phyloP scores from a whole-genome alignment of 179 eudicot species.

The Silene coronaria region DNA sequence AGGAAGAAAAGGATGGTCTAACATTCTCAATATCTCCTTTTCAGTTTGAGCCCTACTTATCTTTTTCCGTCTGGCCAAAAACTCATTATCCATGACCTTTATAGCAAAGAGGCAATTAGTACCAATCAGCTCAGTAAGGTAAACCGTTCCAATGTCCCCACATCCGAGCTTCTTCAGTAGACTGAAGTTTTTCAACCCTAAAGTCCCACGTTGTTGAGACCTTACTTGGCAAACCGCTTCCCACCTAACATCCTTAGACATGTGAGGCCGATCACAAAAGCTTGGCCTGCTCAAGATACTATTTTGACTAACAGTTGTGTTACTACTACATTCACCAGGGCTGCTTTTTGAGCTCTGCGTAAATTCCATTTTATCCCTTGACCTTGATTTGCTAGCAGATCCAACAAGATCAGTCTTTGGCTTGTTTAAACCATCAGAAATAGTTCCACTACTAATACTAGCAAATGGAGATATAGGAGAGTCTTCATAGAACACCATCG shows the following conservation, averaged over 20 bases:
- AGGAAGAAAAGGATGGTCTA: conserved; percentile 54
- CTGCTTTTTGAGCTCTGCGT: conserved; percentile 41
- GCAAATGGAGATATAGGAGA: conserved; percentile 34
- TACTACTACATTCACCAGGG: conserved; percentile 43
- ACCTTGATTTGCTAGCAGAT: conserved; percentile 25
- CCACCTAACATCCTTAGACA: conserved; percentile 52
- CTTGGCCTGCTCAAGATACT: conserved; percentile 44
- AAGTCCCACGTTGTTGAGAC: conserved; percentile 33
- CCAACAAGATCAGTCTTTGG: conserved; percentile 21
- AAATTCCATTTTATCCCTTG: conserved; percentile 35
- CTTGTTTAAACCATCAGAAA: conserved; percentile 22
- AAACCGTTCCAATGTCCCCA: conserved; percentile 53
- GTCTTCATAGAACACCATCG: conserved; percentile 19
- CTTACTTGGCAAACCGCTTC: conserved; percentile 36
- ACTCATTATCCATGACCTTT: conserved; percentile 54
- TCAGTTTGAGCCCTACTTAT: conserved; percentile 46
- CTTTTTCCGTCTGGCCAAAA: conserved; percentile 45
- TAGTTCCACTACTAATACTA: conserved; percentile 26
- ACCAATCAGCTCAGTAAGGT: conserved; percentile 46
- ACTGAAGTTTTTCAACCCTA: conserved; percentile 42
- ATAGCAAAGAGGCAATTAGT: conserved; percentile 46
- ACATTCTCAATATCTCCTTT: conserved; percentile 46
- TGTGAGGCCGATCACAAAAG: conserved; percentile 52
- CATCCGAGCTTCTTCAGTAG: conserved; percentile 51
- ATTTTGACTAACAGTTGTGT: conserved; percentile 41